A percentile compares a stretch with the other conserved stretches of the same genome.
These are phyloP conservation scores for Penicillium fuscoglaucum DNA, from an alignment of 2,329 filamentous ascomycete genomes.

Conservation along the genomic window DNA sequence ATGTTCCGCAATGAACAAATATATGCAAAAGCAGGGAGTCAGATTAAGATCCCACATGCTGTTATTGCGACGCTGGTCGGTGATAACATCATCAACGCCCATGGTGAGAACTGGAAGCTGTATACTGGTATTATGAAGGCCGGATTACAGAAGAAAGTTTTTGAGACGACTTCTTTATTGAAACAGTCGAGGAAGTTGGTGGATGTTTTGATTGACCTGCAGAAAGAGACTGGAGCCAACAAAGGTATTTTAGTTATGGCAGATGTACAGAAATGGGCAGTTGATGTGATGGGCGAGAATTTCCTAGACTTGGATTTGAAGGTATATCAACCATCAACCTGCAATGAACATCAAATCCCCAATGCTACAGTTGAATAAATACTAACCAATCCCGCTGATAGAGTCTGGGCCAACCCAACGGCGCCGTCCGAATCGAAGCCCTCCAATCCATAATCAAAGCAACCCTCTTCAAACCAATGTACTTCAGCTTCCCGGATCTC, in stretches of 20 bases:
- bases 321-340: slow-evolving; percentile 17
- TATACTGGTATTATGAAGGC: slow-evolving; percentile 42
- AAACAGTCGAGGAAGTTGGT: slow-evolving; percentile 28
- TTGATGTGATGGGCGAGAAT: slow-evolving; percentile 29
- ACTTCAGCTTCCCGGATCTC: slow-evolving; percentile 31
- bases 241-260: slow-evolving; percentile 23
- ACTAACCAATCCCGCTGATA: neutral
- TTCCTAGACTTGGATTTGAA: slow-evolving; percentile 31
- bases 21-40: slow-evolving; percentile 44
- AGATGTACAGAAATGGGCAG: slow-evolving; percentile 29
- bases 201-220: slow-evolving; percentile 25
- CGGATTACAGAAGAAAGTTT: slow-evolving; percentile 34
- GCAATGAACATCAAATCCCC: neutral
- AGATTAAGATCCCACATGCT: slow-evolving; percentile 44
- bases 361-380: neutral
- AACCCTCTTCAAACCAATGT: slow-evolving; percentile 29
- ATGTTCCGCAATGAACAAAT: slow-evolving; percentile 36
- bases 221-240: slow-evolving; percentile 1
- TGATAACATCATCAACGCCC: slow-evolving; percentile 45
- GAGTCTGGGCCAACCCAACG: slow-evolving; percentile 24
- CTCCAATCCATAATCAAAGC: slow-evolving; percentile 30
- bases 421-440: slow-evolving; percentile 24
- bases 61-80: slow-evolving; percentile 42
- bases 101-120: slow-evolving; percentile 35
- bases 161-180: slow-evolving; percentile 25